phyloP scores from a whole-genome alignment of 257 asterid species.

The Solanum tarijense region DNA sequence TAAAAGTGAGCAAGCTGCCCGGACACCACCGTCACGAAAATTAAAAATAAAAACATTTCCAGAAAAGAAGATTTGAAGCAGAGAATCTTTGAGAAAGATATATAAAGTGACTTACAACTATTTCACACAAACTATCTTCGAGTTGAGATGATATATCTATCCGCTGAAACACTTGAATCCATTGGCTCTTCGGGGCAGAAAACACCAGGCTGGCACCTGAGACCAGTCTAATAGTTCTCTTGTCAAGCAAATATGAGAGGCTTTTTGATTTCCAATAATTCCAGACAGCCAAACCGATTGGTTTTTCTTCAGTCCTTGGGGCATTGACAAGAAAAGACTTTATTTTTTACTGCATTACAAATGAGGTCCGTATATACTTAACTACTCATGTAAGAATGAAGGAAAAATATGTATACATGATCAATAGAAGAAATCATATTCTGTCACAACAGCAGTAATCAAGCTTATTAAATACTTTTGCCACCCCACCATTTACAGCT shows the following conservation, averaged over 20 bases:
- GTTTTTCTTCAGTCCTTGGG: conserved; percentile 41
- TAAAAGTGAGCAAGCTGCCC: background rate
- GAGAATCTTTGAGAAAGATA: background rate
- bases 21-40: background rate
- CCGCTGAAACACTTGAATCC: conserved; percentile 52
- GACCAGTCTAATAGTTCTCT: conserved; percentile 60
- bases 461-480: background rate
- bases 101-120: conserved; percentile 35
- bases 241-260: conserved; percentile 67
- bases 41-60: background rate
- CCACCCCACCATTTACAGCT: background rate
- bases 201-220: conserved; percentile 66
- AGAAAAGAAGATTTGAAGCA: background rate
- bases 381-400: background rate
- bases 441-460: background rate
- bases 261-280: conserved; percentile 49
- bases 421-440: background rate
- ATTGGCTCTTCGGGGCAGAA: conserved; percentile 50
- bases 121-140: conserved; percentile 30
- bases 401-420: background rate
- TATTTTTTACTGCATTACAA: background rate
- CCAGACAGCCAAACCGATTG: conserved; percentile 38
- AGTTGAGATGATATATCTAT: conserved; percentile 26
- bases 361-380: background rate
- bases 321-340: background rate